A percentile compares a stretch with the other conserved stretches of the same genome.
Conservation (phyloP, 2,329 filamentous ascomycete species). For the Pseudogymnoascus sp. region DNA sequence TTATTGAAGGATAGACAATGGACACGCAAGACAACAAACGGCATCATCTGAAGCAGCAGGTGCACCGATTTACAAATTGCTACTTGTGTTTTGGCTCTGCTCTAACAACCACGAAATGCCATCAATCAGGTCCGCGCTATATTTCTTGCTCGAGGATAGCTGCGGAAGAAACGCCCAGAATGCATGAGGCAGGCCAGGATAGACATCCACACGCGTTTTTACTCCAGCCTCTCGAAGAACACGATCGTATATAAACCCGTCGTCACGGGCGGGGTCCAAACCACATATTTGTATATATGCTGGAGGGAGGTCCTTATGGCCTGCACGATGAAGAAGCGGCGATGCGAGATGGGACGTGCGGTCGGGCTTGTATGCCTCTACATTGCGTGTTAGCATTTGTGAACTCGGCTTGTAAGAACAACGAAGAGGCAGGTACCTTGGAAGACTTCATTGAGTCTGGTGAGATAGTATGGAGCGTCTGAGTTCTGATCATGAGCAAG, state of each 20-base stretch:
- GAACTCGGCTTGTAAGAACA: not conserved
- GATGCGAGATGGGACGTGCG: not conserved
- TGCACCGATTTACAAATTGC: not conserved
- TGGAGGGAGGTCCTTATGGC: constrained; percentile 31
- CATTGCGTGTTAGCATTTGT: not conserved
- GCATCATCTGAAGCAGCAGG: not conserved
- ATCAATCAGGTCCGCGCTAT: constrained; percentile 20
- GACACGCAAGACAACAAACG: not conserved
- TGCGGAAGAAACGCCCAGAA: constrained; percentile 27
- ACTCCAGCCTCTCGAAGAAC: constrained; percentile 31
- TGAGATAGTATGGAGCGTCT: not conserved
- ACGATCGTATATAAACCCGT: constrained; percentile 43
- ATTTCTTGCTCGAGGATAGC: constrained; percentile 20
- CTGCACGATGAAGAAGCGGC: constrained; percentile 12
- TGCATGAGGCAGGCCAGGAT: constrained; percentile 28
- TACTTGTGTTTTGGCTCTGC: not conserved
- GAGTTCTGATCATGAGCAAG: not conserved
- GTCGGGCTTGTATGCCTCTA: not conserved
- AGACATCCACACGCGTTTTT: constrained; percentile 26
- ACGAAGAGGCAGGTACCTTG: not conserved
- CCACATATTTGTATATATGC: constrained; percentile 43
- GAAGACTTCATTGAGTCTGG: not conserved
- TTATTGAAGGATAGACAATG: not conserved
- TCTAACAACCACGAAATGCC: constrained; percentile 19
- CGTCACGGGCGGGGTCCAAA: constrained; percentile 42